A percentile compares a stretch with the other conserved stretches of the same genome.
phyloP scores from a whole-genome alignment of 352 stramenopile species.

The Phytophthora boehmeriae region DNA sequence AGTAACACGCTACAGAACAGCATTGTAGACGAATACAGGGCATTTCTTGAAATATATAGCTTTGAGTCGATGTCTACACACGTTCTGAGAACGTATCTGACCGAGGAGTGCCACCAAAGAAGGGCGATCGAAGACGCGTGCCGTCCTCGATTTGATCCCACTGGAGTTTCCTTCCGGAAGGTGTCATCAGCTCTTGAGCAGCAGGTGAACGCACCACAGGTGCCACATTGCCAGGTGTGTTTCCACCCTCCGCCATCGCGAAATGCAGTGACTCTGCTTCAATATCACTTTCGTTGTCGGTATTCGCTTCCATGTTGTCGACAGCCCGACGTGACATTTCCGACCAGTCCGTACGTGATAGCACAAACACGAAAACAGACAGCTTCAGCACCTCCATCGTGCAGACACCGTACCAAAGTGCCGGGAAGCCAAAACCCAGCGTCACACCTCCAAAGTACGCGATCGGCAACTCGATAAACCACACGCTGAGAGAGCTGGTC shows the following conservation, averaged over 20 bases:
- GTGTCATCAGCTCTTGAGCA: constrained; percentile 57
- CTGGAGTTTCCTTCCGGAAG: constrained; percentile 49
- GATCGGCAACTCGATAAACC: constrained; percentile 61
- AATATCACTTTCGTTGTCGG: constrained; percentile 40
- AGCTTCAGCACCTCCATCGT: constrained; percentile 57
- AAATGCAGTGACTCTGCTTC: constrained; percentile 49
- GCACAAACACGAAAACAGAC: constrained; percentile 41
- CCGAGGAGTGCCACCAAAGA: constrained; percentile 33
- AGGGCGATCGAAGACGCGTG: constrained; percentile 29
- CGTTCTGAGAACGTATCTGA: constrained; percentile 26
- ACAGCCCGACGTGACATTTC: constrained; percentile 48
- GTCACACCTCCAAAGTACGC: constrained; percentile 59
- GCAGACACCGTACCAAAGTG: constrained; percentile 56
- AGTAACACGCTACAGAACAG: constrained; percentile 18
- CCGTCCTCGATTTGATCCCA: constrained; percentile 68
- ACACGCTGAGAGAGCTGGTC: constrained; percentile 60
- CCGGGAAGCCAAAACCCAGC: constrained; percentile 49
- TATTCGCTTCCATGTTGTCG: constrained; percentile 44
- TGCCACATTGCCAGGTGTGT: constrained; percentile 53
- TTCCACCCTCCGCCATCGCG: constrained; percentile 54
- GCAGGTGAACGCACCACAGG: constrained; percentile 55
- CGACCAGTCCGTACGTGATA: constrained; percentile 46
- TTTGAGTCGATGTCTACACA: constrained; percentile 30
- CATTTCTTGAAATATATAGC: constrained; percentile 25
- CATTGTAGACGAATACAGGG: constrained; percentile 1